Evolutionary conservation across 495 filamentous ascomycete species (phyloP).

Genomic region (Collariella sp.): DNA sequence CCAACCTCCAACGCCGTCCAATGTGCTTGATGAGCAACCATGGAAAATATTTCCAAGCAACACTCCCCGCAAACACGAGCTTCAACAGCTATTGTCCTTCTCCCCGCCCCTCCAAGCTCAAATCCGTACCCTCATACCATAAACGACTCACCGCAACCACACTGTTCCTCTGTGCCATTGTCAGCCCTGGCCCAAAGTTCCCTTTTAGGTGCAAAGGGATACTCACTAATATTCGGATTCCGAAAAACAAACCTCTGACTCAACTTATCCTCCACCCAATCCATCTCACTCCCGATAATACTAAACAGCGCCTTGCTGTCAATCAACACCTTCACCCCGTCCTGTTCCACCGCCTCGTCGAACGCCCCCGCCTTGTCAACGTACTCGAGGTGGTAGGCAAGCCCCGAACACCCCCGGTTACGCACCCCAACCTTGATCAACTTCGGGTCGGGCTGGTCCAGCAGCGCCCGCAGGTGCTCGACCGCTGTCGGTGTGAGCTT

Average conservation of each 20-base stretch:
- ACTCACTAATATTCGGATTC: slow-evolving; percentile 97
- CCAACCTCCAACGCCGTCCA: not conserved
- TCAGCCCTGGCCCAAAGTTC: slow-evolving; percentile 28
- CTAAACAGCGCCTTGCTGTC: slow-evolving; percentile 96
- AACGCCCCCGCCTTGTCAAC: slow-evolving; percentile 81
- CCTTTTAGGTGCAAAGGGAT: not conserved
- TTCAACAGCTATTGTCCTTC: not conserved
- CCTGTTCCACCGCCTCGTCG: slow-evolving; percentile 90
- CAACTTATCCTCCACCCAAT: slow-evolving; percentile 94
- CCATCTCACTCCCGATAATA: slow-evolving; percentile 98
- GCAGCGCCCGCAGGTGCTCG: slow-evolving; percentile 60
- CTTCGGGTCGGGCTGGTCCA: slow-evolving; percentile 78
- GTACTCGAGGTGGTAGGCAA: slow-evolving; percentile 94
- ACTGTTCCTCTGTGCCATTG: slow-evolving; percentile 70
- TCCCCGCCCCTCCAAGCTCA: not conserved
- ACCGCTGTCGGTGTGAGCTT: slow-evolving; percentile 72
- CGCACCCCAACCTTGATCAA: slow-evolving; percentile 89
- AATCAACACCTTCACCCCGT: slow-evolving; percentile 90
- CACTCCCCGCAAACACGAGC: not conserved
- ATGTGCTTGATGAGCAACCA: not conserved
- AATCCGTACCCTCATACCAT: slow-evolving; percentile 55
- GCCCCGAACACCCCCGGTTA: slow-evolving; percentile 89
- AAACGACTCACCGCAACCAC: slow-evolving; percentile 95
- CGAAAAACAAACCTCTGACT: slow-evolving; percentile 84
- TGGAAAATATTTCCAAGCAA: not conserved